A percentile compares a stretch with the other conserved stretches of the same genome.
Conservation (phyloP, 1,284 basidiomycete species). For the Melampsora larici-populina region DNA sequence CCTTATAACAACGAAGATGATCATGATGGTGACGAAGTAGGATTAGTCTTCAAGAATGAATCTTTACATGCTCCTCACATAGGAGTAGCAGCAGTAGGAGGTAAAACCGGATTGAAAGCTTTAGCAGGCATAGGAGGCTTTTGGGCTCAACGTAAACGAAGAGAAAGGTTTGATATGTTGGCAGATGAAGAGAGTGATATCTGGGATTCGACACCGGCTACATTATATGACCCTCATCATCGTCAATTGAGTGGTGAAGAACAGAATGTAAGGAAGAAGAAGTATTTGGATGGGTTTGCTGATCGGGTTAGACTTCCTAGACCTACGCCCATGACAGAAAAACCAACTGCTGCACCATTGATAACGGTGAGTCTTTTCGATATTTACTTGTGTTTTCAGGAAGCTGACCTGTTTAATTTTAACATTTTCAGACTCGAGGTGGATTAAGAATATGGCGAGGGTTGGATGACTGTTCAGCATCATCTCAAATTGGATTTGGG, state of each 20-base stretch:
- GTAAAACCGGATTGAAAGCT: slow-evolving; percentile 5
- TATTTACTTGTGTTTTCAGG: neutral
- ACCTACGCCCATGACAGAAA: slow-evolving; percentile 15
- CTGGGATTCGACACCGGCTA: slow-evolving; percentile 9
- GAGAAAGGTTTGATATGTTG: slow-evolving; percentile 42
- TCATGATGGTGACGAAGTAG: slow-evolving; percentile 8
- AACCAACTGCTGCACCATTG: slow-evolving; percentile 5
- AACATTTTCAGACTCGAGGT: slow-evolving; percentile 22
- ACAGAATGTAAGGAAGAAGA: neutral
- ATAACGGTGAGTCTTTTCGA: slow-evolving; percentile 20
- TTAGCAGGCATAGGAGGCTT: slow-evolving; percentile 25
- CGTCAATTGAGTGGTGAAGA: neutral
- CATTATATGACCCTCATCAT: neutral
- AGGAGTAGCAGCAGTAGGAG: neutral
- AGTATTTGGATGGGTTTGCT: slow-evolving; percentile 17
- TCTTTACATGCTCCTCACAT: slow-evolving; percentile 20
- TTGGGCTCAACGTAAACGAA: slow-evolving; percentile 6
- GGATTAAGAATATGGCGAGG: slow-evolving; percentile 38
- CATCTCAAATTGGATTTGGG: slow-evolving; percentile 23
- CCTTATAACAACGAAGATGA: neutral
- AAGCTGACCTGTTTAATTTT: neutral
- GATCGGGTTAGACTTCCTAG: slow-evolving; percentile 27
- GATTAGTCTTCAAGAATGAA: slow-evolving; percentile 10
- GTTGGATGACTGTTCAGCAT: slow-evolving; percentile 17
- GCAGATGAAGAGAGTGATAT: slow-evolving; percentile 41